Evolutionary conservation across 2,329 filamentous ascomycete genomes (phyloP).

Genomic region (Penicillium brevicompactum): DNA sequence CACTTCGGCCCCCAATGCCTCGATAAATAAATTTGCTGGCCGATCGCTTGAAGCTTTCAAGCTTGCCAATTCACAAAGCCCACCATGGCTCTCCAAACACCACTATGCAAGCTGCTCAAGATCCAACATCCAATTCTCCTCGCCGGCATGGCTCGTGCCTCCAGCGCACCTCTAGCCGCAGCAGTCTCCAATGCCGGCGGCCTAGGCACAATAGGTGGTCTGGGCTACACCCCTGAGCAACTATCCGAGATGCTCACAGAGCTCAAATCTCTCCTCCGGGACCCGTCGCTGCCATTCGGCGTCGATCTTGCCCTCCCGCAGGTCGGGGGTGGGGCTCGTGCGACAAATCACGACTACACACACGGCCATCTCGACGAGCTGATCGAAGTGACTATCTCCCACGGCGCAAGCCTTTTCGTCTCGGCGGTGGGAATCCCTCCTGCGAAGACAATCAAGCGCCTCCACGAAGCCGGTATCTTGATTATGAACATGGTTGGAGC

Average conservation of each 20-base stretch:
- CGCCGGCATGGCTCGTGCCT: constrained; percentile 89
- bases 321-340: constrained; percentile 77
- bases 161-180: constrained; percentile 75
- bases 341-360: constrained; percentile 96
- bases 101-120: constrained; percentile 74
- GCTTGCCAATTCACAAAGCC: too few relatives aligned
- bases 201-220: constrained; percentile 64
- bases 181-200: constrained; percentile 89
- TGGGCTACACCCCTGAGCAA: constrained; percentile 72
- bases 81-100: constrained; percentile 67
- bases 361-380: constrained; percentile 84
- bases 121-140: constrained; percentile 90
- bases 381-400: constrained; percentile 81
- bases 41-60: too few relatives aligned
- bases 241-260: constrained; percentile 81
- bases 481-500: constrained; percentile 98
- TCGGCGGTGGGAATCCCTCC: constrained; percentile 87
- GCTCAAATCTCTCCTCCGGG: constrained; percentile 72
- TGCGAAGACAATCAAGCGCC: constrained; percentile 66
- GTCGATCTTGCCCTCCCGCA: constrained; percentile 91
- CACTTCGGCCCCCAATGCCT: too few relatives aligned
- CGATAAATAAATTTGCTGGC: too few relatives aligned
- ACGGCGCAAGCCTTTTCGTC: constrained; percentile 84
- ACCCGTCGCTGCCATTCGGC: constrained; percentile 77
- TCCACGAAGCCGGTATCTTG: constrained; percentile 78